Evolutionary conservation across 208 protist genomes (phyloP), one percentile per base, ranked within the genome.

Genomic region (Trypanosoma boissoni): DNA sequence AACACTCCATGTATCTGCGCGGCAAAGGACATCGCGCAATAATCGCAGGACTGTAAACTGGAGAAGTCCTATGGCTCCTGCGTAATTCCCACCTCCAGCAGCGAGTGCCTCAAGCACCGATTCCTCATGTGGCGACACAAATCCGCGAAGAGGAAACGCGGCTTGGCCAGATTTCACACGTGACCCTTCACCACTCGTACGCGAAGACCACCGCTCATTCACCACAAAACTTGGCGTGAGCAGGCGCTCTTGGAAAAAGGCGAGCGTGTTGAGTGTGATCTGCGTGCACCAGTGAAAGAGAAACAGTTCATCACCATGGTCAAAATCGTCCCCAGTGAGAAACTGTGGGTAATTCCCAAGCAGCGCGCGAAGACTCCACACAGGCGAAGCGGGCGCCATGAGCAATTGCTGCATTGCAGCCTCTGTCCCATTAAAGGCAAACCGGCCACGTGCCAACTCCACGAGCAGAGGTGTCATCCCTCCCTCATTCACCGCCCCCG

Each of bases 201-300:
- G 39, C 56, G 56, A n/a, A 10, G 65, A 53, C 26, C 74, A 73
- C 4, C 72, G 65, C 24, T 64, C 68, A 75, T 94, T 94, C 34
- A 83, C 50, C 45, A 82, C 67, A 57, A 80, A 78, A 42, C 76
- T 85, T 36, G 87, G 78, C 20, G 75, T 53, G 45, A 94, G 64
- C 2, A 94, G 72, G 27, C 72, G 68, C 69, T 94, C 84, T 53
- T 94, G 88, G 42, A 92, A 91, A 29, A 86, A 68, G 10, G 78
- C 66, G 28, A 94, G 34, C 29, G 86, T 68, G 60, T 94, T 78
- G 43, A 94, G 68, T 20, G 83, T 78, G 7, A 91, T 72, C 59
- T 94, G 88, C 41, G 56, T 73, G 52, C 73, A 85, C 82, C 82
- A 92, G 65, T 94, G 88, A 50, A 92, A 80, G 20, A 92, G 72